phyloP scores from a whole-genome alignment of 2,329 filamentous ascomycete genomes.

The Lecanicillium sp. region DNA sequence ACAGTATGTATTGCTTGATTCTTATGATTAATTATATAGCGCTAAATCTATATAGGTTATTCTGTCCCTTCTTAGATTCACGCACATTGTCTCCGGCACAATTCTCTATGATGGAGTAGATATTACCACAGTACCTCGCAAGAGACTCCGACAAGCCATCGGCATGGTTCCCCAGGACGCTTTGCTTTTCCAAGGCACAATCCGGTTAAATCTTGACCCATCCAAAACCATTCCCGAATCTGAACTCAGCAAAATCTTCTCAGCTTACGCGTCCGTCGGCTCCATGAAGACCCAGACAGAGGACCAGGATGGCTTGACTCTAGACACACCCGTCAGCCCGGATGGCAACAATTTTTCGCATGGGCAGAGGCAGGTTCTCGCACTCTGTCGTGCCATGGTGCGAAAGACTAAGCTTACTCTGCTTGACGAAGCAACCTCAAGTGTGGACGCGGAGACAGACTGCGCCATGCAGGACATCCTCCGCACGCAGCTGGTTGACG shows the following conservation, averaged over 20 bases:
- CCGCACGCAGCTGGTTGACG: slow-evolving; percentile 34
- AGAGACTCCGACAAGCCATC: slow-evolving; percentile 38
- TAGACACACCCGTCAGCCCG: slow-evolving; percentile 35
- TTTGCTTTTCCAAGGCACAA: slow-evolving; percentile 39
- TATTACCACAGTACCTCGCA: slow-evolving; percentile 36
- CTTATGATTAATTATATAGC: not conserved
- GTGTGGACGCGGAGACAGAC: slow-evolving; percentile 44
- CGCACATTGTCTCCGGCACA: slow-evolving; percentile 34
- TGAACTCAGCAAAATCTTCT: slow-evolving; percentile 47
- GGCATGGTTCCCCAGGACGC: slow-evolving; percentile 47
- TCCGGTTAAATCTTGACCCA: slow-evolving; percentile 50
- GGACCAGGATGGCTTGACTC: slow-evolving; percentile 20
- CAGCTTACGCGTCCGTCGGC: slow-evolving; percentile 42
- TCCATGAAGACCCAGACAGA: slow-evolving; percentile 6
- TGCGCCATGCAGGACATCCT: slow-evolving; percentile 40
- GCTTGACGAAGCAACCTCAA: slow-evolving; percentile 45
- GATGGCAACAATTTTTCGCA: slow-evolving; percentile 42
- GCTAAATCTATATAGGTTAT: slow-evolving; percentile 25
- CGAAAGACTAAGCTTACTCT: slow-evolving; percentile 42
- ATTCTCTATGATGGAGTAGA: slow-evolving; percentile 42
- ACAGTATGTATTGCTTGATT: slow-evolving; percentile 43
- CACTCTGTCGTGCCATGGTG: slow-evolving; percentile 40
- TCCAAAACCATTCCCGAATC: slow-evolving; percentile 41
- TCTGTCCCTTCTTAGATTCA: slow-evolving; percentile 41
- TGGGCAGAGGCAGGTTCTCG: slow-evolving; percentile 44